Evolutionary conservation across 164 flowering plant species (phyloP).

Genomic region (Dillenia turbinata): DNA sequence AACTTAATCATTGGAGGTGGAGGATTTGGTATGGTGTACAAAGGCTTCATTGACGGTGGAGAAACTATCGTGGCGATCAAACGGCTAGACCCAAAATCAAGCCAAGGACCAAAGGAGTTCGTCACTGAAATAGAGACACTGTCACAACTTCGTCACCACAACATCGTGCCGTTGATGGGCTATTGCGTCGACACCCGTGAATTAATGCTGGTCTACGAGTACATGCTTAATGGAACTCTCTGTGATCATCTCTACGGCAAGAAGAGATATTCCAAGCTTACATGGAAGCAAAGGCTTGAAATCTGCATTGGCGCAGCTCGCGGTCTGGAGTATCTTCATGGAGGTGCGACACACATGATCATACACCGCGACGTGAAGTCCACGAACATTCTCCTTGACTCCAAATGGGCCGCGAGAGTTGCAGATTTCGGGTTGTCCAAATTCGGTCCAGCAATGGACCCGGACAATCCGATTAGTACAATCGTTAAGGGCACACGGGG

Average conservation of each 20-base stretch:
- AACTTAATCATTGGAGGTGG: conserved; percentile 30
- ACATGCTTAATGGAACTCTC: conserved; percentile 33
- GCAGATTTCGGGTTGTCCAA: conserved; percentile 39
- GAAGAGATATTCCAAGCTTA: conserved; percentile 10
- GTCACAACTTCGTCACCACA: conserved; percentile 32
- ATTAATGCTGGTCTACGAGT: conserved; percentile 45
- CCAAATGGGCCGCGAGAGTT: conserved; percentile 37
- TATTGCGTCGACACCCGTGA: conserved; percentile 31
- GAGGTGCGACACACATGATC: conserved; percentile 20
- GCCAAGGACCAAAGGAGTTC: conserved; percentile 38
- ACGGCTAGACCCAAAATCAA: conserved; percentile 23
- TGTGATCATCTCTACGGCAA: conserved; percentile 27
- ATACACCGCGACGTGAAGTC: conserved; percentile 50
- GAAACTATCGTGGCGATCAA: conserved; percentile 37
- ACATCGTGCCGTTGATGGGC: conserved; percentile 40
- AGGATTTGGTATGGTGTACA: conserved; percentile 46
- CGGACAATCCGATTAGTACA: no score
- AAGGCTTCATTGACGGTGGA: conserved; percentile 25
- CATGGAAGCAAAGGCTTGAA: conserved; percentile 35
- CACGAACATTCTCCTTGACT: conserved; percentile 38
- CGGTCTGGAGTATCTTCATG: conserved; percentile 42
- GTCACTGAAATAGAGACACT: conserved; percentile 36
- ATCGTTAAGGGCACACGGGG: no score
- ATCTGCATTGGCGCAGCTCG: conserved; percentile 39
- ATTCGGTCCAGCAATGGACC: no score